Percentiles rank a stretch among this genome's conserved stretches.
Evolutionary conservation across 2,329 filamentous ascomycete genomes (phyloP).

Genomic region (Byssoonygena ceratinophila): DNA sequence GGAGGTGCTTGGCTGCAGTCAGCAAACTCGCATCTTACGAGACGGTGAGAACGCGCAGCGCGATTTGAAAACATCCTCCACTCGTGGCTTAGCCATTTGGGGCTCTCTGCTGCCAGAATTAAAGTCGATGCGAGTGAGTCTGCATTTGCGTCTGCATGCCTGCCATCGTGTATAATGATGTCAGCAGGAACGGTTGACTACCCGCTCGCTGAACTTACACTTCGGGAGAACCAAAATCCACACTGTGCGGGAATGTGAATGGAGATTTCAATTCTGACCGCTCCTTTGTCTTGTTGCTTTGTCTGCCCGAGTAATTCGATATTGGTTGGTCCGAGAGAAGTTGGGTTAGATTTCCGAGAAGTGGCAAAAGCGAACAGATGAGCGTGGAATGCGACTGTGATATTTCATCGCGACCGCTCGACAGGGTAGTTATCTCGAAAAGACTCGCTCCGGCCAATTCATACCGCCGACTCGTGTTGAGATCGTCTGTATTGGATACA

Average conservation of each 20-base stretch:
- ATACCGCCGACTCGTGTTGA: background rate
- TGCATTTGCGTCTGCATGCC: background rate
- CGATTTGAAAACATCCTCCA: background rate
- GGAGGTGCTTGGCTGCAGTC: background rate
- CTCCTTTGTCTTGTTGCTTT: background rate
- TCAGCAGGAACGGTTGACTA: background rate
- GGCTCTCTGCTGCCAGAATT: too few relatives aligned
- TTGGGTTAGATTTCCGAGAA: background rate
- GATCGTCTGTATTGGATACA: background rate
- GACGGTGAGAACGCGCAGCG: background rate
- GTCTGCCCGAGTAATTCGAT: background rate
- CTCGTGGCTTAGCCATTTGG: background rate
- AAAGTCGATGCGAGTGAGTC: constrained; percentile 3
- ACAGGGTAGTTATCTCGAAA: background rate
- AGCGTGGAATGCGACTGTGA: background rate
- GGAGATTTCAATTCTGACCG: constrained; percentile 4
- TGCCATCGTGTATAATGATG: background rate
- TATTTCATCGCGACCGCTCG: background rate
- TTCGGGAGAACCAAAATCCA: background rate
- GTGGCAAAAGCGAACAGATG: background rate
- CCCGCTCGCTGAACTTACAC: background rate
- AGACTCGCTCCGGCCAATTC: background rate
- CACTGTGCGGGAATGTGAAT: background rate
- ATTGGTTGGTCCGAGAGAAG: background rate
- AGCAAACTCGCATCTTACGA: background rate